A percentile compares a stretch with the other conserved stretches of the same genome.
Evolutionary conservation across 768 basidiomycete species (phyloP).

Genomic region (Dioszegia crocea): DNA sequence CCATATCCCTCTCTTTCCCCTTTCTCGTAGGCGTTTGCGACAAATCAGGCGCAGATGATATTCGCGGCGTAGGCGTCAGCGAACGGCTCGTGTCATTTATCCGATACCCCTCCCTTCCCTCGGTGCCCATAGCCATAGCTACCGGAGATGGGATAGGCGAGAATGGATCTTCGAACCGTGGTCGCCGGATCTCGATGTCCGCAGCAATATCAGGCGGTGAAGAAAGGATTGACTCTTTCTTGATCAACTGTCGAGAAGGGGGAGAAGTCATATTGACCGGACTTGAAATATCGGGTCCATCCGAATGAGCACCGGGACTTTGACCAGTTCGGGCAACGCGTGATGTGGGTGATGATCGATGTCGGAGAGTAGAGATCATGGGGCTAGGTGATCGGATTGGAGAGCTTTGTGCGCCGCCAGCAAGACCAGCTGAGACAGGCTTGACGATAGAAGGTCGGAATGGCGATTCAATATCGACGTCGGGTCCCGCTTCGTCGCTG

Average conservation of each 20-base stretch:
- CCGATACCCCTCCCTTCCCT: not conserved
- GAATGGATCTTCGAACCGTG: not conserved
- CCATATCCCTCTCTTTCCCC: not conserved
- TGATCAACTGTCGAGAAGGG: not conserved
- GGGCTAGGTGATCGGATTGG: conserved; percentile 27
- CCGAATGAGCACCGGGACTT: not conserved
- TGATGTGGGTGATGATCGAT: not conserved
- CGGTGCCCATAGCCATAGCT: not conserved
- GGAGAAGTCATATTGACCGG: not conserved
- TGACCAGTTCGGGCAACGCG: not conserved
- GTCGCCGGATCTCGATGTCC: no score
- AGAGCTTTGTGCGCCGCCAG: not conserved
- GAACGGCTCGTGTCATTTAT: not conserved
- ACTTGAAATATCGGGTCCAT: conserved; percentile 4
- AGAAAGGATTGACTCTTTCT: not conserved
- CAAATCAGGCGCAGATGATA: not conserved
- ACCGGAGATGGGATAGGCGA: not conserved
- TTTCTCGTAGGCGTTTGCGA: not conserved
- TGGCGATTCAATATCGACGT: conserved; percentile 11
- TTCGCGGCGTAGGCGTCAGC: not conserved
- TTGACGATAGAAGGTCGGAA: not conserved
- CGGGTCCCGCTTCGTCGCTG: conserved; percentile 12
- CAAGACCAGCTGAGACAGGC: not conserved
- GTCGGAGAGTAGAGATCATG: conserved; percentile 17
- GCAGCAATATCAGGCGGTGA: not conserved